A percentile compares a stretch with the other conserved stretches of the same genome.
Evolutionary conservation across 1,284 basidiomycete species (phyloP).

Genomic region (Apiotrichum veenhuisii): DNA sequence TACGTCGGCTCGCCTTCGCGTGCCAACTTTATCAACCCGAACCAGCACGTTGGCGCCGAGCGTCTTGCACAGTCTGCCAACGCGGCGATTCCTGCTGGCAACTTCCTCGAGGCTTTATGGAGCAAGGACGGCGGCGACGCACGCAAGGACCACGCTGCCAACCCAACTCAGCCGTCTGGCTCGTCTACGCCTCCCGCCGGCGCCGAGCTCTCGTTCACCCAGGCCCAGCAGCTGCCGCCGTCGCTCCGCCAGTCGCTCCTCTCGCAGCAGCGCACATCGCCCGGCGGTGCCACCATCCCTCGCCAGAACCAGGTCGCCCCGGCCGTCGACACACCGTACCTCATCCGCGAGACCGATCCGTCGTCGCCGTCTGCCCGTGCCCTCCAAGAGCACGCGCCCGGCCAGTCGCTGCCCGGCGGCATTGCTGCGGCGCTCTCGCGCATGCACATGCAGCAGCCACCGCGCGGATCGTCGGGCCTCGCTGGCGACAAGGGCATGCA

Average conservation of each 20-base stretch:
- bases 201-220: conserved; percentile 31
- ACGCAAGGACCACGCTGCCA: conserved; percentile 15
- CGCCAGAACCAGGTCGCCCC: conserved; percentile 15
- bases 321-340: conserved; percentile 28
- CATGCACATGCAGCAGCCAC: conserved; percentile 40
- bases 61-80: conserved; percentile 47
- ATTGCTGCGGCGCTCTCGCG: conserved; percentile 46
- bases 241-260: conserved; percentile 31
- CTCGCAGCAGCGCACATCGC: conserved; percentile 31
- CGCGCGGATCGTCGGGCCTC: conserved; percentile 13
- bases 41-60: conserved; percentile 25
- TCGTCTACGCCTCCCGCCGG: neutral
- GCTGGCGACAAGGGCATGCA: neutral
- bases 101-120: conserved; percentile 46
- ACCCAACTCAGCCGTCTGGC: neutral
- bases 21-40: conserved; percentile 22
- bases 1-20: conserved; percentile 28
- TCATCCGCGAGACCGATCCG: conserved; percentile 31
- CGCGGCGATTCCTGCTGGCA: conserved; percentile 35
- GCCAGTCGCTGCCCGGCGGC: conserved; percentile 47
- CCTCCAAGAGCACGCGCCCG: conserved; percentile 47
- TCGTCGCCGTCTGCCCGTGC: conserved; percentile 38
- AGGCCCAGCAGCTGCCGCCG: conserved; percentile 24
- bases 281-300: conserved; percentile 5
- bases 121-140: conserved; percentile 43